These are phyloP conservation scores for Sporisorium sorghi DNA, from an alignment of 1,284 basidiomycete genomes.

Conservation along the genomic window DNA sequence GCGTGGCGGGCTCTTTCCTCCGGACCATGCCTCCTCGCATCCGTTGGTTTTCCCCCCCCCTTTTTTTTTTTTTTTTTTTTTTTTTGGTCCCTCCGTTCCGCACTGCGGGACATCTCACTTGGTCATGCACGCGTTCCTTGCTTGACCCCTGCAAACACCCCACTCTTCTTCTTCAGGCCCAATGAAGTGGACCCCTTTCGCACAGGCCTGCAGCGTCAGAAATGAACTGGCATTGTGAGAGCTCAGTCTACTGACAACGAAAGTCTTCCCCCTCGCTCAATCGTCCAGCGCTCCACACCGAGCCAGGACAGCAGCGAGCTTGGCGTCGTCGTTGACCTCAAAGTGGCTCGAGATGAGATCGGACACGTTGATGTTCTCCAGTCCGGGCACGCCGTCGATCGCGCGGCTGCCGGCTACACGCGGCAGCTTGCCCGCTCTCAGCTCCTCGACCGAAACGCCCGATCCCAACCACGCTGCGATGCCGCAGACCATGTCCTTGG, in stretches of 20 bases:
- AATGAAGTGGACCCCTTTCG: neutral
- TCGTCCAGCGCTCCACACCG: constrained; percentile 46
- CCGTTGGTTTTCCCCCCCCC: neutral
- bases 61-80: too few relatives aligned
- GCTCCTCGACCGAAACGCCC: constrained; percentile 69
- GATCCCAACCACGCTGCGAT: constrained; percentile 72
- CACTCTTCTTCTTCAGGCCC: neutral
- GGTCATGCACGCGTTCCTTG: constrained; percentile 20
- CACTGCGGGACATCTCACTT: constrained; percentile 16
- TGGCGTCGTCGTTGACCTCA: constrained; percentile 45
- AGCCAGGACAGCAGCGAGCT: constrained; percentile 31
- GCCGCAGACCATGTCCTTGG: constrained; percentile 73
- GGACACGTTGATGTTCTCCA: constrained; percentile 62
- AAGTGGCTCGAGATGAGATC: constrained; percentile 60
- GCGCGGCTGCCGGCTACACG: constrained; percentile 49
- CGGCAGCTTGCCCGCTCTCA: constrained; percentile 69
- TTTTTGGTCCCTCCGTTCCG: too few relatives aligned
- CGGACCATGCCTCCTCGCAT: constrained; percentile 26
- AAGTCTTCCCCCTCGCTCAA: too few relatives aligned
- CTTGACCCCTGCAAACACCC: neutral
- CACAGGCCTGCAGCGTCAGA: neutral
- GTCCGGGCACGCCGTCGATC: constrained; percentile 48
- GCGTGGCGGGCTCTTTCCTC: constrained; percentile 29
- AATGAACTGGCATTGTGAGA: neutral
- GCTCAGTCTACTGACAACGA: neutral